These are phyloP conservation scores for Colletotrichum orchidophilum DNA, from an alignment of 2,329 filamentous ascomycete species.

Conservation along the genomic window DNA sequence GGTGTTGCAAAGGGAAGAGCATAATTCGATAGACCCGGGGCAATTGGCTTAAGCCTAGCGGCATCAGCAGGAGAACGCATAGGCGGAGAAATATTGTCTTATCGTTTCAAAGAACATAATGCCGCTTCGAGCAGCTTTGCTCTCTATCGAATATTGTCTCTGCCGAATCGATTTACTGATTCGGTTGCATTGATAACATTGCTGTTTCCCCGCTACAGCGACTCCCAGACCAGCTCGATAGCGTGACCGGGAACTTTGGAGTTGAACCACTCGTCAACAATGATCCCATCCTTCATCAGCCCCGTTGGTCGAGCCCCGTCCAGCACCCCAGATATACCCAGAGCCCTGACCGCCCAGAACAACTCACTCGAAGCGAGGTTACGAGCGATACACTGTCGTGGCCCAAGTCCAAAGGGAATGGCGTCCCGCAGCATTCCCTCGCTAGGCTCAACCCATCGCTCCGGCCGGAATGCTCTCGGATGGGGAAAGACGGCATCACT, in stretches of 20 bases:
- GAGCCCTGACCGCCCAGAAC: background rate
- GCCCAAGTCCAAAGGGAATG: background rate
- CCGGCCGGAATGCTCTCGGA: background rate
- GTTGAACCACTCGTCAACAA: constrained; percentile 10
- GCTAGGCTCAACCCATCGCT: background rate
- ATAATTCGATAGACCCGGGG: too few species aligned
- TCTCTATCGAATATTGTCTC: too few species aligned
- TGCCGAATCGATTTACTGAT: background rate
- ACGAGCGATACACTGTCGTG: constrained; percentile 1
- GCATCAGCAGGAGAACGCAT: too few species aligned
- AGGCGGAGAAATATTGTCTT: too few species aligned
- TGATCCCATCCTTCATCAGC: background rate
- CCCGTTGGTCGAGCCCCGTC: background rate
- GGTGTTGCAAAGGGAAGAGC: too few species aligned
- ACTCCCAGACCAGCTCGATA: background rate
- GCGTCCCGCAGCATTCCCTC: background rate
- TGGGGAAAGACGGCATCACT: background rate
- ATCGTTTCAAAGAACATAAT: too few species aligned
- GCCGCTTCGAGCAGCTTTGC: too few species aligned
- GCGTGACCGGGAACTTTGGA: background rate
- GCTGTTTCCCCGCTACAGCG: background rate
- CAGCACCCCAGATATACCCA: background rate
- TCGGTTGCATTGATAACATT: background rate
- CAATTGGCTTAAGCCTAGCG: too few species aligned
- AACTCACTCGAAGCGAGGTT: constrained; percentile 8